These are phyloP conservation scores for Lactarius sanguifluus DNA, from an alignment of 768 basidiomycete species.

Conservation along the genomic window DNA sequence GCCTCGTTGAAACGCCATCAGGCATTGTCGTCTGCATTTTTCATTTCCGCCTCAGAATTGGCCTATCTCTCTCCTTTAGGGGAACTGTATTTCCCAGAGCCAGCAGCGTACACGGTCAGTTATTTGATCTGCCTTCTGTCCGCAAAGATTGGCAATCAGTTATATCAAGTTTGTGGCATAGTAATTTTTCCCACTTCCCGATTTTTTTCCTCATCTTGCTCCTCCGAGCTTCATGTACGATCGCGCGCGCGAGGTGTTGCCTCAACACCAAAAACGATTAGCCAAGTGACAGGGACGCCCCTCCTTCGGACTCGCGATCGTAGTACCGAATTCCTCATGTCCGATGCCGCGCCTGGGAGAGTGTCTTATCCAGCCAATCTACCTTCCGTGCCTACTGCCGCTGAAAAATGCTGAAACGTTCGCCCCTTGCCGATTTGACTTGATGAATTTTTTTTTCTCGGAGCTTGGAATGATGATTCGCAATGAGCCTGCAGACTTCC, in stretches of 20 bases:
- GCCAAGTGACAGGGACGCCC: constrained; percentile 8
- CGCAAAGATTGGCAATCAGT: neutral
- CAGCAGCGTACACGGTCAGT: constrained; percentile 4
- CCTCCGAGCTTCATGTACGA: constrained; percentile 16
- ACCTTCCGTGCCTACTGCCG: neutral
- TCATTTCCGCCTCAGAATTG: constrained; percentile 19
- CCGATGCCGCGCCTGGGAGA: neutral
- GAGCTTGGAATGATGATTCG: neutral
- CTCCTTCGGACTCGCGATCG: neutral
- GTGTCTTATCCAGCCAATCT: constrained; percentile 12
- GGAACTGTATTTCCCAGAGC: constrained; percentile 16
- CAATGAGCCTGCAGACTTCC: constrained; percentile 21
- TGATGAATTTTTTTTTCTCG: constrained; percentile 7
- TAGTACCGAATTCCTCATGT: constrained; percentile 3
- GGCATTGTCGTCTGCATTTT: constrained; percentile 17
- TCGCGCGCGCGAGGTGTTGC: constrained; percentile 4
- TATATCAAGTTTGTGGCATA: neutral
- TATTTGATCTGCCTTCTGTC: neutral
- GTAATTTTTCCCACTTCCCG: constrained; percentile 1
- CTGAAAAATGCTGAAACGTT: neutral
- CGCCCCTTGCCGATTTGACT: constrained; percentile 14
- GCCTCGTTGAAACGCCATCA: constrained; percentile 17
- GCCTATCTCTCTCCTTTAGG: constrained; percentile 3
- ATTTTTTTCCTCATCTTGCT: constrained; percentile 14
- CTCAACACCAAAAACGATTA: neutral